phyloP scores from a whole-genome alignment of 2,329 filamentous ascomycete species.

The Fusarium odoratissimum region DNA sequence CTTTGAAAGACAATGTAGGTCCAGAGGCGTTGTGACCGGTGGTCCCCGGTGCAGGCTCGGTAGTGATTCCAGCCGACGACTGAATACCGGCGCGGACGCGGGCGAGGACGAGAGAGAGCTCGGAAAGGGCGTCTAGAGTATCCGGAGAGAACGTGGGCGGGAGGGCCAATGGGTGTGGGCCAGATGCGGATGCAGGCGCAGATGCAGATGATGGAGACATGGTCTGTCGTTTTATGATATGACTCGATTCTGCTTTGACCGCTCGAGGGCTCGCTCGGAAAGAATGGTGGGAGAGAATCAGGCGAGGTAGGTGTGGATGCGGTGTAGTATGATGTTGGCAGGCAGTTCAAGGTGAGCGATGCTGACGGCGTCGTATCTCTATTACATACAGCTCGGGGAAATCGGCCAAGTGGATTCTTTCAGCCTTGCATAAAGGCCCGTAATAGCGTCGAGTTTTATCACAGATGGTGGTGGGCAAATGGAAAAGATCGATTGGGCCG shows the following conservation, averaged over 20 bases:
- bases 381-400: slow-evolving; percentile 24
- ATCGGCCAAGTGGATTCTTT: slow-evolving; percentile 29
- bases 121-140: slow-evolving; percentile 85
- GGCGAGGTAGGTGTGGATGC: slow-evolving; percentile 30
- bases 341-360: slow-evolving; percentile 6
- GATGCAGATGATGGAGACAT: slow-evolving; percentile 47
- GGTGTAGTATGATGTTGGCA: slow-evolving; percentile 20
- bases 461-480: slow-evolving; percentile 33
- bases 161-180: slow-evolving; percentile 60
- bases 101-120: slow-evolving; percentile 81
- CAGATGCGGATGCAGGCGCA: slow-evolving; percentile 29
- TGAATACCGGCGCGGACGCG: slow-evolving; percentile 71
- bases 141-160: slow-evolving; percentile 79
- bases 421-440: slow-evolving; percentile 40
- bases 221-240: slow-evolving; percentile 19
- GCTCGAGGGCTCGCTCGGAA: slow-evolving; percentile 11
- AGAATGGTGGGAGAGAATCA: slow-evolving; percentile 19
- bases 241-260: slow-evolving; percentile 17
- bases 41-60: slow-evolving; percentile 53
- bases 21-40: slow-evolving; percentile 50
- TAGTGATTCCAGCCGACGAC: slow-evolving; percentile 54
- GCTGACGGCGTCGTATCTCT: neutral
- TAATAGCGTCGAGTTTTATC: slow-evolving; percentile 27
- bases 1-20: slow-evolving; percentile 68
- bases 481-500: slow-evolving; percentile 40